These are phyloP conservation scores for Nectriaceae sp. DNA, from an alignment of 2,329 filamentous ascomycete genomes.

Conservation along the genomic window DNA sequence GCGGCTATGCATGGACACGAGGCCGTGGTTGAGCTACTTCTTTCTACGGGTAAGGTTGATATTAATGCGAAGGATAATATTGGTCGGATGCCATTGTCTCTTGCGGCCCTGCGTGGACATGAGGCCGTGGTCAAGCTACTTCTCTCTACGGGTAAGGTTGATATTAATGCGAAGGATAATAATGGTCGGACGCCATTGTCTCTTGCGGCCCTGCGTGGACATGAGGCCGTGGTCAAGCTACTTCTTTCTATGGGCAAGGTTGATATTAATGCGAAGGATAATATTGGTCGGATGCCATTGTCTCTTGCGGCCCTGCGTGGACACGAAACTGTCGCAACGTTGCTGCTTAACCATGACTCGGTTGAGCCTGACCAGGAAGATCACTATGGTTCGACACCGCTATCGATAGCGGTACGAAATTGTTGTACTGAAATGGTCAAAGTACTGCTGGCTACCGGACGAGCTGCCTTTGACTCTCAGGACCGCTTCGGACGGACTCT, in stretches of 20 bases:
- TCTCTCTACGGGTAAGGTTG: not conserved
- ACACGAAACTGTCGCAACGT: not conserved
- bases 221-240: not conserved
- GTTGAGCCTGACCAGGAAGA: not conserved
- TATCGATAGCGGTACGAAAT: not conserved
- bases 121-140: not conserved
- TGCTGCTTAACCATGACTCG: not conserved
- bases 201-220: not conserved
- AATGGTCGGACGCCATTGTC: not conserved
- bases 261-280: not conserved
- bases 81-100: not conserved
- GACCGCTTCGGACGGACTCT: not conserved
- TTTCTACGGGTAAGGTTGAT: not conserved
- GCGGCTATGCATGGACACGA: not conserved
- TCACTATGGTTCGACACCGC: not conserved
- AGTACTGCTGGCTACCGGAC: not conserved
- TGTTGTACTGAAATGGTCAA: not conserved
- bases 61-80: not conserved
- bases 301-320: not conserved
- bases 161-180: not conserved
- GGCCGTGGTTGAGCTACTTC: not conserved
- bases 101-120: not conserved
- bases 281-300: not conserved
- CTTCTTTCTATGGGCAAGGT: not conserved
- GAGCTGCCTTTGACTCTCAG: not conserved